These are phyloP conservation scores for Arthrobotrys sphaeroides DNA, from an alignment of 2,329 filamentous ascomycete species.

Conservation along the genomic window DNA sequence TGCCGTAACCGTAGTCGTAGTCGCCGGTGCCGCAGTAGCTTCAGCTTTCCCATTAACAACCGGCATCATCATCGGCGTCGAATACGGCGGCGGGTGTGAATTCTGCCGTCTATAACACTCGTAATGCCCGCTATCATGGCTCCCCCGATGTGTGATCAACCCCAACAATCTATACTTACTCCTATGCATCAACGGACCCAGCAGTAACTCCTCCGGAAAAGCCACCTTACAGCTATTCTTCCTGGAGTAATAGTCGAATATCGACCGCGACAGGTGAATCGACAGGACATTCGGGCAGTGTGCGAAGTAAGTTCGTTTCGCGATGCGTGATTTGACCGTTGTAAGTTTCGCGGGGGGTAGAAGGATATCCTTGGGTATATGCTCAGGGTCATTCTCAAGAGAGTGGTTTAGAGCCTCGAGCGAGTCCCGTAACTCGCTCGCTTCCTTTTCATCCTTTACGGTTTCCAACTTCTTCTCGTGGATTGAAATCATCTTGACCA, in stretches of 20 bases:
- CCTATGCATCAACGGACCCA: slow-evolving; percentile 81
- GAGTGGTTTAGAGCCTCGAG: slow-evolving; percentile 71
- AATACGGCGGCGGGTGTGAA: slow-evolving; percentile 75
- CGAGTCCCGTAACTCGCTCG: slow-evolving; percentile 37
- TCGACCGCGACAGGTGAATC: slow-evolving; percentile 90
- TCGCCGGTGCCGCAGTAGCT: neutral
- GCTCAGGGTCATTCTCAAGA: slow-evolving; percentile 83
- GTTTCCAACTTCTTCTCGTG: slow-evolving; percentile 70
- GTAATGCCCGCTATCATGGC: slow-evolving; percentile 95
- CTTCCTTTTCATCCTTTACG: slow-evolving; percentile 25
- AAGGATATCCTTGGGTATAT: slow-evolving; percentile 74
- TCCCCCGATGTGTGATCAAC: slow-evolving; percentile 92
- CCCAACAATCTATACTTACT: slow-evolving; percentile 85
- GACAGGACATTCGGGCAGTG: slow-evolving; percentile 88
- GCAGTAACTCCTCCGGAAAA: slow-evolving; percentile 84
- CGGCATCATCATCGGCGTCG: slow-evolving; percentile 72
- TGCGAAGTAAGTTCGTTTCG: slow-evolving; percentile 86
- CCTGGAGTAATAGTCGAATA: slow-evolving; percentile 83
- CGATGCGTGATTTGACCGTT: slow-evolving; percentile 80
- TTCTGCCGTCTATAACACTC: slow-evolving; percentile 93
- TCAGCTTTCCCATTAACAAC: slow-evolving; percentile 56
- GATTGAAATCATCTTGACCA: slow-evolving; percentile 78
- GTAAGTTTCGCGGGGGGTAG: slow-evolving; percentile 73
- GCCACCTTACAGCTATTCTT: slow-evolving; percentile 95
- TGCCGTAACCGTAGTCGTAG: slow-evolving; percentile 57